These are phyloP conservation scores for Arctostaphylos glauca DNA, from an alignment of 148 eudicot genomes.

Conservation along the genomic window DNA sequence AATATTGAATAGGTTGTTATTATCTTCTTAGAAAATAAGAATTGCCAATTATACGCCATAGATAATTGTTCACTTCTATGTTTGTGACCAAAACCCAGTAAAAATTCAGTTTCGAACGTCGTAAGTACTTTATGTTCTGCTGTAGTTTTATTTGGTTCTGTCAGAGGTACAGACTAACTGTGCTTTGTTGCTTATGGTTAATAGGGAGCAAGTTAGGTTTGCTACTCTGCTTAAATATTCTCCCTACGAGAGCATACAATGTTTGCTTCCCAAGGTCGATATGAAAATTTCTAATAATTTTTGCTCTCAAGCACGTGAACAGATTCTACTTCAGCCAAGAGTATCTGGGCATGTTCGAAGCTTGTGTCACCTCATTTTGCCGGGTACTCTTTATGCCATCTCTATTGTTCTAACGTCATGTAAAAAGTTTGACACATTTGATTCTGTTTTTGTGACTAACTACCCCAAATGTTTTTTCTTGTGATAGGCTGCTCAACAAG, in stretches of 20 bases:
- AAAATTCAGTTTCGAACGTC: background rate
- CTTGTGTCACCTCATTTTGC: conserved; percentile 25
- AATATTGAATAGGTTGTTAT: background rate
- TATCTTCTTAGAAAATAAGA: background rate
- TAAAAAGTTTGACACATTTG: background rate
- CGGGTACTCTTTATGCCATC: conserved; percentile 28
- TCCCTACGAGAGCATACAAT: background rate
- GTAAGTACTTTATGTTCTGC: background rate
- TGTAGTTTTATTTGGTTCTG: background rate
- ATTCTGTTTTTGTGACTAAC: conserved; percentile 2
- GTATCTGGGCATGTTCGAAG: conserved; percentile 25
- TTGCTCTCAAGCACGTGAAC: background rate
- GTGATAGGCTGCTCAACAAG: conserved; percentile 29
- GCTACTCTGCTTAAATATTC: conserved; percentile 3
- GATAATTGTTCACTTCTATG: background rate
- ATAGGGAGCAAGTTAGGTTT: background rate
- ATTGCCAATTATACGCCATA: background rate
- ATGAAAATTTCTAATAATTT: too few relatives aligned
- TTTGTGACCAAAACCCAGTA: background rate
- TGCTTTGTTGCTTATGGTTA: background rate
- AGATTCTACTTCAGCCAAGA: conserved; percentile 21
- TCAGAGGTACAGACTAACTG: background rate
- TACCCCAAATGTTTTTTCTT: background rate
- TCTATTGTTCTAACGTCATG: background rate
- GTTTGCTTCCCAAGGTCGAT: background rate